These are phyloP conservation scores for Trichosporon coremiiforme DNA, from an alignment of 1,284 basidiomycete species.

Conservation along the genomic window DNA sequence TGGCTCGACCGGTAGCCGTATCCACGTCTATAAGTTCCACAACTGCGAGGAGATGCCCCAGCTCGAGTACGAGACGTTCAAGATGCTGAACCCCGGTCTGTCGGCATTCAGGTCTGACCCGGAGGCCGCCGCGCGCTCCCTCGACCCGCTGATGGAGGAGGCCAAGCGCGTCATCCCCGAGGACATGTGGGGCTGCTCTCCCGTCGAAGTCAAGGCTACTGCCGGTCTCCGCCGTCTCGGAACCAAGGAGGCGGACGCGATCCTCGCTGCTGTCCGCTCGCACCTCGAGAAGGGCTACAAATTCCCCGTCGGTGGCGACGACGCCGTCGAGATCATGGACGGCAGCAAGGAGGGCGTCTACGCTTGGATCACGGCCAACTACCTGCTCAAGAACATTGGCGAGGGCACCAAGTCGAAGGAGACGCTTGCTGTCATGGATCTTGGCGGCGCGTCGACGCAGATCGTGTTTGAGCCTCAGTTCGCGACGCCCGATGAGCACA, in stretches of 20 bases:
- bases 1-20: conserved; percentile 93
- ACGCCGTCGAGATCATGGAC: conserved; percentile 85
- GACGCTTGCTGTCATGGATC: conserved; percentile 91
- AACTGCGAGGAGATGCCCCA: conserved; percentile 77
- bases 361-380: conserved; percentile 98
- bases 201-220: conserved; percentile 91
- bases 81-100: conserved; percentile 77
- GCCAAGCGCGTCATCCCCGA: conserved; percentile 77
- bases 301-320: conserved; percentile 67
- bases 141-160: conserved; percentile 78
- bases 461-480: conserved; percentile 93
- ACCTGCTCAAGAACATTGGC: conserved; percentile 75
- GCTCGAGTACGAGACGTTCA: conserved; percentile 94
- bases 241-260: conserved; percentile 67
- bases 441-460: conserved; percentile 95
- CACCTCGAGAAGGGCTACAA: conserved; percentile 70
- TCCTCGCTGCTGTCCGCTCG: conserved; percentile 73
- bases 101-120: conserved; percentile 66
- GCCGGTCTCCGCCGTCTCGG: conserved; percentile 84
- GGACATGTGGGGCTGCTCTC: conserved; percentile 71
- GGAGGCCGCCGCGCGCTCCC: conserved; percentile 73
- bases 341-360: conserved; percentile 96
- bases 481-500: conserved; percentile 53
- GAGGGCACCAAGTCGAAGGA: conserved; percentile 60
- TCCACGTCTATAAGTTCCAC: conserved; percentile 98